phyloP scores from a whole-genome alignment of 164 flowering plant species.

The Paratinospora sagittata region DNA sequence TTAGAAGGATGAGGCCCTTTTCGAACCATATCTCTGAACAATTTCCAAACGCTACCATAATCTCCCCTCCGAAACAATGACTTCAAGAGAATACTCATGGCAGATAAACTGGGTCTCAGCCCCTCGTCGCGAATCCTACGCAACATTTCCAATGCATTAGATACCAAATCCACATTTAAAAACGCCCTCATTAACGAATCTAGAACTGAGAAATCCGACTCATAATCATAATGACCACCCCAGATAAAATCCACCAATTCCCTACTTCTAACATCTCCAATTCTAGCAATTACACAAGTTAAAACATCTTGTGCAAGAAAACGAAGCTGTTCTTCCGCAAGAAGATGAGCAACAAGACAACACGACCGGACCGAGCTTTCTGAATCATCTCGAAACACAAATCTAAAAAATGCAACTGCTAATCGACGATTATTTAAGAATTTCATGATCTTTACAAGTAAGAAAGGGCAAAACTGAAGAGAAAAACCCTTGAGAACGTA shows the following conservation, averaged over 20 bases:
- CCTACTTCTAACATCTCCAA: conserved; percentile 39
- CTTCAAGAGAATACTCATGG: conserved; percentile 41
- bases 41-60: conserved; percentile 59
- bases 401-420: conserved; percentile 63
- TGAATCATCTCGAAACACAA: conserved; percentile 33
- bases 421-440: conserved; percentile 25
- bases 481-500: conserved; percentile 31
- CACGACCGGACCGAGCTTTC: conserved; percentile 31
- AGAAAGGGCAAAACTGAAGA: conserved; percentile 34
- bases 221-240: conserved; percentile 31
- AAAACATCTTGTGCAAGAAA: conserved; percentile 62
- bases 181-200: conserved; percentile 72
- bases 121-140: conserved; percentile 49
- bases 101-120: conserved; percentile 49
- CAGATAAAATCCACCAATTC: conserved; percentile 50
- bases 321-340: conserved; percentile 35
- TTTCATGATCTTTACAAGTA: conserved; percentile 46
- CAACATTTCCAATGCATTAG: conserved; percentile 45
- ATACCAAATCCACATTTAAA: conserved; percentile 38
- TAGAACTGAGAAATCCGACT: conserved; percentile 53
- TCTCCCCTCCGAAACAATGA: conserved; percentile 59
- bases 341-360: conserved; percentile 49
- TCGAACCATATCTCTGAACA: conserved; percentile 62
- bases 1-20: conserved; percentile 57
- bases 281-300: conserved; percentile 39